A percentile compares a stretch with the other conserved stretches of the same genome.
Evolutionary conservation across 2,329 filamentous ascomycete species (phyloP).

Genomic region (Ophiostoma pallidulum): DNA sequence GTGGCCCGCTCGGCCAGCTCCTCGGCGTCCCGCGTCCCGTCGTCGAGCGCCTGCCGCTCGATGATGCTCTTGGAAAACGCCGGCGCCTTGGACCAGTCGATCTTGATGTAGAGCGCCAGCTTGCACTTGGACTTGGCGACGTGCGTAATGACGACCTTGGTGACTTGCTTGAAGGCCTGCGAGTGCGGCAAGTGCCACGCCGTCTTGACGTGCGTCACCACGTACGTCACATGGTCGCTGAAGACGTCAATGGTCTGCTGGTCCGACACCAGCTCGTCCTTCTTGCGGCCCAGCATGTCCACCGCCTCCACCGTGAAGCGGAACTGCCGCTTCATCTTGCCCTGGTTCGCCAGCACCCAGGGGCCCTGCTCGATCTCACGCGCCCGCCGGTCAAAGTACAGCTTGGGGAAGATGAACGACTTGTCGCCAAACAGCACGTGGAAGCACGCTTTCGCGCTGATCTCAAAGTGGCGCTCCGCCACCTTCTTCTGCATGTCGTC

Average conservation of each 20-base stretch:
- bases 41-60: slow-evolving; percentile 64
- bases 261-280: slow-evolving; percentile 59
- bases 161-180: slow-evolving; percentile 69
- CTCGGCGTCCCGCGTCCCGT: slow-evolving; percentile 62
- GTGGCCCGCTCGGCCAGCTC: slow-evolving; percentile 67
- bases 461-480: slow-evolving; percentile 74
- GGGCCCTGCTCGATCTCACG: slow-evolving; percentile 76
- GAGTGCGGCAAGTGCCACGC: slow-evolving; percentile 81
- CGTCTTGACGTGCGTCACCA: slow-evolving; percentile 52
- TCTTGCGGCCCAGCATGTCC: slow-evolving; percentile 54
- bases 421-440: slow-evolving; percentile 96
- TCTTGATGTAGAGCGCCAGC: slow-evolving; percentile 74
- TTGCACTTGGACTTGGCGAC: slow-evolving; percentile 87
- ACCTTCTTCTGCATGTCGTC: slow-evolving; percentile 67
- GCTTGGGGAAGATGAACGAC: slow-evolving; percentile 83
- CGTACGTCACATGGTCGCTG: slow-evolving; percentile 63
- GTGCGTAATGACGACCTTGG: slow-evolving; percentile 89
- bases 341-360: slow-evolving; percentile 64
- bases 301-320: slow-evolving; percentile 64
- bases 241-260: slow-evolving; percentile 79
- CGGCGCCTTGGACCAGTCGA: slow-evolving; percentile 73
- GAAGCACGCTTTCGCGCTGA: slow-evolving; percentile 89
- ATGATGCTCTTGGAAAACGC: slow-evolving; percentile 51
- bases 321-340: slow-evolving; percentile 67
- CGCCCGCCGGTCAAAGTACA: slow-evolving; percentile 76